Evolutionary conservation across 2,329 filamentous ascomycete species (phyloP).

Genomic region (Volutella citrinella): DNA sequence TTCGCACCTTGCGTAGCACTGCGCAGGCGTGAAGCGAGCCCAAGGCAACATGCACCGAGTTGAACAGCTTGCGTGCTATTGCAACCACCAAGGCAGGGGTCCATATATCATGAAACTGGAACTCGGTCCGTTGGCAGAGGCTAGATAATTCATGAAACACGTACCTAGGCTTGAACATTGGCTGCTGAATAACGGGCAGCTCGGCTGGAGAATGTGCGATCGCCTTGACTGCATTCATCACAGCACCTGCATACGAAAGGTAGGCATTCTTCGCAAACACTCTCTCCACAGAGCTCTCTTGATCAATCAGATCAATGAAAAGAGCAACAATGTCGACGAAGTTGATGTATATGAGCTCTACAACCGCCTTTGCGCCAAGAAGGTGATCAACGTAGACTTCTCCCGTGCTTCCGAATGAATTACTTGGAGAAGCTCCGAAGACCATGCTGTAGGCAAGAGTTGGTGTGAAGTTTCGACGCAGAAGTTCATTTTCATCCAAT

Average conservation of each 20-base stretch:
- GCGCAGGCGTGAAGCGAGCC: slow-evolving; percentile 86
- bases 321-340: slow-evolving; percentile 75
- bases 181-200: slow-evolving; percentile 79
- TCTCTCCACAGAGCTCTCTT: slow-evolving; percentile 71
- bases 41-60: slow-evolving; percentile 76
- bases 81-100: slow-evolving; percentile 70
- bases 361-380: slow-evolving; percentile 65
- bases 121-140: slow-evolving; percentile 70
- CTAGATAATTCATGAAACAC: slow-evolving; percentile 73
- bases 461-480: slow-evolving; percentile 71
- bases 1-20: slow-evolving; percentile 78
- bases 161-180: slow-evolving; percentile 76
- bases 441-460: slow-evolving; percentile 81
- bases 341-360: slow-evolving; percentile 60
- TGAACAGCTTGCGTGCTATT: slow-evolving; percentile 73
- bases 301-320: slow-evolving; percentile 74
- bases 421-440: slow-evolving; percentile 38
- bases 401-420: slow-evolving; percentile 46
- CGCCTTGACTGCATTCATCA: slow-evolving; percentile 65
- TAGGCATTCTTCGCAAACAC: slow-evolving; percentile 58
- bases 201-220: slow-evolving; percentile 63
- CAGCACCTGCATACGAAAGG: slow-evolving; percentile 59
- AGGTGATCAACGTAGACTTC: slow-evolving; percentile 67
- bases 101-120: slow-evolving; percentile 67
- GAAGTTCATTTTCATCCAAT: slow-evolving; percentile 51